Evolutionary conservation across 495 filamentous ascomycete species (phyloP).

Genomic region (Delitschia confertaspora): DNA sequence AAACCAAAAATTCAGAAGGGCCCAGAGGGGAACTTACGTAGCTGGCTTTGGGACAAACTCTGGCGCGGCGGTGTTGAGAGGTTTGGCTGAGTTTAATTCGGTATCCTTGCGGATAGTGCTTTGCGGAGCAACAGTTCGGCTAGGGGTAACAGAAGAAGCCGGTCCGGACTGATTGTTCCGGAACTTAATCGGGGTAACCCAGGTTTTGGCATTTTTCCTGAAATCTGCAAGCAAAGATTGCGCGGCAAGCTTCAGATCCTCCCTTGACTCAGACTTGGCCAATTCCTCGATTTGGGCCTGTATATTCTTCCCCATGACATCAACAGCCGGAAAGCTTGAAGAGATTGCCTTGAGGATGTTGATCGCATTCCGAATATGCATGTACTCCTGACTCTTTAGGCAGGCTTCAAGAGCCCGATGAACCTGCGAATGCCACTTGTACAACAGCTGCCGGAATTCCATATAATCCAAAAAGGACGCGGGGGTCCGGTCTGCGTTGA

Average conservation of each 20-base stretch:
- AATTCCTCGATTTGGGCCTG: slow-evolving; percentile 56
- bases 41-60: slow-evolving; percentile 28
- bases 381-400: slow-evolving; percentile 76
- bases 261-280: slow-evolving; percentile 60
- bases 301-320: slow-evolving; percentile 73
- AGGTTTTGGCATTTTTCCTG: slow-evolving; percentile 65
- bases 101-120: not conserved
- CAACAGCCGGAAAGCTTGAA: slow-evolving; percentile 75
- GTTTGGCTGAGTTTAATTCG: not conserved
- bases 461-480: slow-evolving; percentile 67
- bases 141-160: not conserved
- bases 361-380: slow-evolving; percentile 95
- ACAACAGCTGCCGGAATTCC: slow-evolving; percentile 73
- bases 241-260: slow-evolving; percentile 87
- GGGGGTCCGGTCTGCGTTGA: slow-evolving; percentile 53
- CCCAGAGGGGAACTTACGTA: slow-evolving; percentile 15
- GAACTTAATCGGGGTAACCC: slow-evolving; percentile 82
- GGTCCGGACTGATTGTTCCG: slow-evolving; percentile 29
- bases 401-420: slow-evolving; percentile 67
- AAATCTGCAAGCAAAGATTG: slow-evolving; percentile 74
- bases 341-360: slow-evolving; percentile 75
- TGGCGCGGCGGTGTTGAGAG: slow-evolving; percentile 28
- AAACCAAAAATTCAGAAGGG: not conserved
- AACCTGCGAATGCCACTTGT: slow-evolving; percentile 81
- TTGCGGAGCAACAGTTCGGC: slow-evolving; percentile 8